A percentile compares a stretch with the other conserved stretches of the same genome.
phyloP scores from a whole-genome alignment of 1,284 basidiomycete genomes.

The Schizophyllum amplum region DNA sequence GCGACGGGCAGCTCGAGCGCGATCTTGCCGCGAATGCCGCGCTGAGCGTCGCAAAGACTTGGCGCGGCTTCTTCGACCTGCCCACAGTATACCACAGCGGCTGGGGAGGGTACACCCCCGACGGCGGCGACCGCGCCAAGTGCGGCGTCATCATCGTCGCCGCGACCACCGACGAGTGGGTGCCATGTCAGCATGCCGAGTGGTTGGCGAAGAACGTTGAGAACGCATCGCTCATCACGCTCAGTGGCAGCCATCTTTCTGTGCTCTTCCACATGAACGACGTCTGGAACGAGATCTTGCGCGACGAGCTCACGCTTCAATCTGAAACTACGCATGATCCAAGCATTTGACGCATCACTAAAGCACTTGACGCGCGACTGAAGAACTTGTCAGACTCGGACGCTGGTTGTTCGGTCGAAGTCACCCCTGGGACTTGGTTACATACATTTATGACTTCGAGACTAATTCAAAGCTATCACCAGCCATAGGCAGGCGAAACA shows the following conservation, averaged over 20 bases:
- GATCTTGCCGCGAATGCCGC: slow-evolving; percentile 32
- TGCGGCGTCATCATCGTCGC: slow-evolving; percentile 38
- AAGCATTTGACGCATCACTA: too few relatives aligned
- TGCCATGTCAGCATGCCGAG: slow-evolving; percentile 10
- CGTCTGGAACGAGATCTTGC: slow-evolving; percentile 9
- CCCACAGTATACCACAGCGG: slow-evolving; percentile 38
- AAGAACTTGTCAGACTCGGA: too few relatives aligned
- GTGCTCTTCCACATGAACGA: slow-evolving; percentile 10
- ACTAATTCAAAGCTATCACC: not conserved
- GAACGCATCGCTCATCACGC: slow-evolving; percentile 10
- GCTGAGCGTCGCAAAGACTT: slow-evolving; percentile 39
- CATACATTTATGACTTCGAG: not conserved
- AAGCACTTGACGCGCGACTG: too few relatives aligned
- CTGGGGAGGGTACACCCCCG: slow-evolving; percentile 42
- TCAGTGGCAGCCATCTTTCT: slow-evolving; percentile 12
- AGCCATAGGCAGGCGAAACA: not conserved
- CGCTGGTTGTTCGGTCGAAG: not conserved
- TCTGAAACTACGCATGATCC: not conserved
- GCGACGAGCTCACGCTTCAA: not conserved
- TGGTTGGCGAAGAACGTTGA: slow-evolving; percentile 11
- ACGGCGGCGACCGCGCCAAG: slow-evolving; percentile 30
- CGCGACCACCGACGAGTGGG: slow-evolving; percentile 16
- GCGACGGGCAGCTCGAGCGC: slow-evolving; percentile 34
- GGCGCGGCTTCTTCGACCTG: slow-evolving; percentile 44
- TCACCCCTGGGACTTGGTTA: not conserved